phyloP scores from a whole-genome alignment of 1,284 basidiomycete species.

The Trichosporon coremiiforme region DNA sequence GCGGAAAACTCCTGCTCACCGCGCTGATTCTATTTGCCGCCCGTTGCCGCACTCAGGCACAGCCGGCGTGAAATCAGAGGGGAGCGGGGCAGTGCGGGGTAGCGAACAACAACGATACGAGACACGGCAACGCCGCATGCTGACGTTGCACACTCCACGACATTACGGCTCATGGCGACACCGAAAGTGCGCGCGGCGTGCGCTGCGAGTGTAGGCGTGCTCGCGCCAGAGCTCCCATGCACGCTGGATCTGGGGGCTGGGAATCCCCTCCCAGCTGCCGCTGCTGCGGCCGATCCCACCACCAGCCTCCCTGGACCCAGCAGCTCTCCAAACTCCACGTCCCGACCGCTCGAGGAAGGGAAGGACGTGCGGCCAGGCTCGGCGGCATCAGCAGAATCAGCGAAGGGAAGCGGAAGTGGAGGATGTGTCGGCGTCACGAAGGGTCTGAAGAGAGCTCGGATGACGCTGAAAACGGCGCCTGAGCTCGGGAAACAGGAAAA shows the following conservation, averaged over 20 bases:
- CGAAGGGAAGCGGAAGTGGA: too few species aligned
- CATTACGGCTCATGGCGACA: too few species aligned
- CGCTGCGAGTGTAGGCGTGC: slow-evolving; percentile 10
- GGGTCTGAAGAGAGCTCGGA: not conserved
- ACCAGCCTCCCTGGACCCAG: not conserved
- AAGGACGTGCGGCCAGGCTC: not conserved
- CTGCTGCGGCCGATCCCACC: not conserved
- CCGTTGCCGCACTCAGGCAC: not conserved
- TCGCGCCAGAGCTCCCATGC: slow-evolving; percentile 34
- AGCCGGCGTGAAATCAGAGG: not conserved
- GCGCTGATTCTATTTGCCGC: not conserved
- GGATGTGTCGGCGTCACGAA: not conserved
- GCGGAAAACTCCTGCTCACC: too few species aligned
- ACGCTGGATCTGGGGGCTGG: slow-evolving; percentile 11
- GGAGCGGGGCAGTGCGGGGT: not conserved
- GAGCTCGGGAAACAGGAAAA: slow-evolving; percentile 24
- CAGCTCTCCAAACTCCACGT: too few species aligned
- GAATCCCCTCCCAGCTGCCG: not conserved
- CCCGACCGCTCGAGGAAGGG: not conserved
- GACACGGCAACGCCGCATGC: not conserved
- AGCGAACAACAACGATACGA: too few species aligned
- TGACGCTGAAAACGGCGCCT: slow-evolving; percentile 28
- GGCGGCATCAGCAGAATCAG: too few species aligned
- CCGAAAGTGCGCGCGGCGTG: slow-evolving; percentile 18
- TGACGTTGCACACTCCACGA: not conserved